Evolutionary conservation across 1,284 basidiomycete species (phyloP), one percentile per base, ranked within the genome.

Genomic region (Cryptococcus sp.): DNA sequence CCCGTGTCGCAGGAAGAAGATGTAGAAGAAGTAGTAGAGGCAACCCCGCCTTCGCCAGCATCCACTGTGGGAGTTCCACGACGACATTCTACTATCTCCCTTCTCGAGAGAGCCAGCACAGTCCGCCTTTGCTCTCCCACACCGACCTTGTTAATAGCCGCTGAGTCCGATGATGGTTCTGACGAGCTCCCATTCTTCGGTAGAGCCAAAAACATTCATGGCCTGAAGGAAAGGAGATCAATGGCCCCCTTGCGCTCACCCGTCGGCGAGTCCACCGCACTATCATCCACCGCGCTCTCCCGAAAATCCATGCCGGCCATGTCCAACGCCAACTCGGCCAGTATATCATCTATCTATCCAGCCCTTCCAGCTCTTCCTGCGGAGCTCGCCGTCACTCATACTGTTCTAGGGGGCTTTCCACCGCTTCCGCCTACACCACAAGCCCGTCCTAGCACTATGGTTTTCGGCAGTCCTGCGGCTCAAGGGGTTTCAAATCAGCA

Each of bases 11-110:
- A 22, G 22, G 54, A 65, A 42, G 56, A 65, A 20, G 39, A 48
- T 0, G 47, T 63, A 7, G 67, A 70, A 43, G 58, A 61, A 25
- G 54, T 67, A 5, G 55, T 52, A n/a, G 58, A 63, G 15, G 38
- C 52, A 1, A 53, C 59, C 3, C 68, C 70, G 5, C 66, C 69
- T 8, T 75, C 75, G 6, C 75, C 75, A 0, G 75, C 73, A 2
- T 75, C 75, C 0, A 73, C 75, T 2, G 69, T 77, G 11, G 73
- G 75, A 13, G 58, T 76, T 3, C 69, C 70, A 15, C 63, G 70
- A 27, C 68, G 75, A 22, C 68, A 72, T 50, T 71, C 70, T 5
- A 56, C 50, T 10, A 56, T 72, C 41, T 65, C 69, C 3, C 62
- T 71, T 1, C 62, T 68, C 40, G 68, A 72, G 40, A 62, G 69